Base-by-base conservation (phyloP, 176 grass and related monocot genomes). In the Cenchrus fungigraminus region DNA sequence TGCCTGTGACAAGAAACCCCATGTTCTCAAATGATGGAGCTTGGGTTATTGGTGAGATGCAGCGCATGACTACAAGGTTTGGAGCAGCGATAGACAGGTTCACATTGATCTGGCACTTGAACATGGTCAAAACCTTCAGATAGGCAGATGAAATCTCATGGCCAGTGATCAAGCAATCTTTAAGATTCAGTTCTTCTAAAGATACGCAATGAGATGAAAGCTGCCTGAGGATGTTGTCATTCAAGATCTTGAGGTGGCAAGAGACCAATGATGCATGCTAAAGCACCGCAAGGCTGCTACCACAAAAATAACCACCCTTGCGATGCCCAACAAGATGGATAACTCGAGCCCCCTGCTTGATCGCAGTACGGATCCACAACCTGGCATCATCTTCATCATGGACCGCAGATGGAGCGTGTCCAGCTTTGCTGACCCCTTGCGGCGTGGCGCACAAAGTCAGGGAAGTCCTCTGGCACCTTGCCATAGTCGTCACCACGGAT, bases 121-220 rank as follows among this genome's bases (percentile, higher is more conserved):
- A 13, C 74, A 85, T 79, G 42, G 31, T 32, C 31, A 85, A 51
- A 12, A 32, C 61, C 74, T 61, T 85, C 43, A 85, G 31, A 4
- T 65, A 70, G 19, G 54, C 16, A 17, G 74, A 78, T 0, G 31
- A 67, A 40, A 85, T 61, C 74, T 25, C 54, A 61, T n/a, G 10
- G 15, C 65, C 74, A 6, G 53, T 71, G 1, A 78, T 17, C 54
- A 34, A 0, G 54, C 83, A 85, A 12, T 61, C 43, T 66, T 78
- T 85, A 13, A 85, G 65, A 49, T 85, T 54, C 12, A 78, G 16
- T 6, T 85, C 83, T 50, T 85, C 83, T 28, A 85, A 50, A 37
- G 43, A 79, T 6, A 28, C 46, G 54, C 74, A 85, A 6, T 44
- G 8, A 11, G 65, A 85, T 4, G 83, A 51, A 32, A 85, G 25